Conservation (phyloP, 2,329 filamentous ascomycete species). For the Emergomyces pasteurianus region DNA sequence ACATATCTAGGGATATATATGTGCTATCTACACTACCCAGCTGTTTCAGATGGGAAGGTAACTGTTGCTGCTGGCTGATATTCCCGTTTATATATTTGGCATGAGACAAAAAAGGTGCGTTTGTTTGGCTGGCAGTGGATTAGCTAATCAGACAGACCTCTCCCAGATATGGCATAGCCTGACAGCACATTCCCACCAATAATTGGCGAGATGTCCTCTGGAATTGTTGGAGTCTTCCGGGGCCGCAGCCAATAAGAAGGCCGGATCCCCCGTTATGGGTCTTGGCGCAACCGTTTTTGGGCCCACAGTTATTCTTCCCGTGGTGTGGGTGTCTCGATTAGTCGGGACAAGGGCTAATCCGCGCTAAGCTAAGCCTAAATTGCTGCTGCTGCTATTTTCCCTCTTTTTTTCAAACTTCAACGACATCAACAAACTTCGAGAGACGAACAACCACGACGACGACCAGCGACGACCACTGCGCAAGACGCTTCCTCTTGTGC, state of each 20-base stretch:
- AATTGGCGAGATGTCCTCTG: not conserved
- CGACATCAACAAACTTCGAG: not conserved
- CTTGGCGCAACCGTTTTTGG: not conserved
- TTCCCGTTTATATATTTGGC: too few species aligned
- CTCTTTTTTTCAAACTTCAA: too few species aligned
- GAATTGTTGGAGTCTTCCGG: not conserved
- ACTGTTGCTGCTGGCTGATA: too few species aligned
- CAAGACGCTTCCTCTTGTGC: not conserved
- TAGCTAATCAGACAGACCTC: not conserved
- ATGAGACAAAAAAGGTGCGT: too few species aligned
- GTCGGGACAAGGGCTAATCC: not conserved
- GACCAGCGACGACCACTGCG: not conserved
- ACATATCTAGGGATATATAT: too few species aligned
- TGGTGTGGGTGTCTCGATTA: too few species aligned
- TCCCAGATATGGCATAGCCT: not conserved
- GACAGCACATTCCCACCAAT: not conserved
- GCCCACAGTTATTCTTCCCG: not conserved
- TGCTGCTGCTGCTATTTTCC: not conserved
- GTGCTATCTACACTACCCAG: too few species aligned
- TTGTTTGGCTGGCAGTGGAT: not conserved
- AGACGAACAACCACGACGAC: not conserved
- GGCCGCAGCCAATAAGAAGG: not conserved
- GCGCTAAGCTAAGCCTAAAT: not conserved
- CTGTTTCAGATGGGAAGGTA: too few species aligned
- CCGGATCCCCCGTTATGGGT: not conserved